These are phyloP conservation scores for Taphrina flavorubra DNA, from an alignment of 1,139 yeast species.

Conservation along the genomic window DNA sequence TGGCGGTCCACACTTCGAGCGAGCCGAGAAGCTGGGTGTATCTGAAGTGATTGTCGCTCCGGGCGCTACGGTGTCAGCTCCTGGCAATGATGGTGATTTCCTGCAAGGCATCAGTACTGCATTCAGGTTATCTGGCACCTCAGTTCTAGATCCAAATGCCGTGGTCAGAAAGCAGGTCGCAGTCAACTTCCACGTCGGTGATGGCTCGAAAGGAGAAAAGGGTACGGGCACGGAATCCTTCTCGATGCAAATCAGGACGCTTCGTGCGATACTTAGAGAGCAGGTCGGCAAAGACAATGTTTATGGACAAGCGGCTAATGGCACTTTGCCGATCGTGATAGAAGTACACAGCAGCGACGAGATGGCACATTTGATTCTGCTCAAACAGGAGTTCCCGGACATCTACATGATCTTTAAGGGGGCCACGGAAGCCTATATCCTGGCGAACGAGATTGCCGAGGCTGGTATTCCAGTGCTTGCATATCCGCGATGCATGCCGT, in stretches of 20 bases:
- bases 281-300: conserved; percentile 15
- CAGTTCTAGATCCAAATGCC: conserved; percentile 14
- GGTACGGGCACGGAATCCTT: conserved; percentile 20
- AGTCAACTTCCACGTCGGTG: conserved; percentile 18
- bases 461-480: conserved; percentile 24
- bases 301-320: conserved; percentile 18
- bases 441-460: conserved; percentile 22
- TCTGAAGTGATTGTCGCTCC: conserved; percentile 15
- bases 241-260: conserved; percentile 18
- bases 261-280: conserved; percentile 5
- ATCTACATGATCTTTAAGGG: conserved; percentile 24
- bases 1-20: conserved; percentile 24
- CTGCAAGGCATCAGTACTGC: conserved; percentile 27
- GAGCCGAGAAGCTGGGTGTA: conserved; percentile 26
- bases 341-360: conserved; percentile 22
- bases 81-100: conserved; percentile 14
- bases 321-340: conserved; percentile 14
- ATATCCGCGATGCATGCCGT: conserved; percentile 21
- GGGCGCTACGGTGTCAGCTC: not conserved
- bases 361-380: conserved; percentile 24
- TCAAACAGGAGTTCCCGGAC: conserved; percentile 19
- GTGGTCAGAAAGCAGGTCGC: conserved; percentile 21
- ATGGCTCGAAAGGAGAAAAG: conserved; percentile 15
- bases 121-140: conserved; percentile 6
- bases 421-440: conserved; percentile 24